Base-by-base conservation (phyloP, 164 flowering plant genomes). In the Annona squamosa region DNA sequence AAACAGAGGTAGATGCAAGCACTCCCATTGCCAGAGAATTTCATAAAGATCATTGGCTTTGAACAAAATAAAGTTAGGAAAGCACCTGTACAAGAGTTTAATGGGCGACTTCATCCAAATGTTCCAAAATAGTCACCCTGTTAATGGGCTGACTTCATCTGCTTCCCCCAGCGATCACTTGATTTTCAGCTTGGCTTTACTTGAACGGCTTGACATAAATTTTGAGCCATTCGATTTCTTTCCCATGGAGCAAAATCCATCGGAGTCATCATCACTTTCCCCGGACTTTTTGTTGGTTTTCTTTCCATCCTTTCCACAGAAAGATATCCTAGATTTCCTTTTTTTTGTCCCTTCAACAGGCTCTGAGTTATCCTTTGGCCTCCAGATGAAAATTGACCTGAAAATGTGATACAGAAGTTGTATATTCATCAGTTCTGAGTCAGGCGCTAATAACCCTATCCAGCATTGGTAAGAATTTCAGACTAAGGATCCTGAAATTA, bases 371-470 rank as follows among this genome's bases (percentile, higher is more conserved):
- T 84, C 89, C 78, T 83, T 85, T 37, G 94, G 94, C 82, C 80
- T 87, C 97, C 97, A 94, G 65, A 94, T 89, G 83, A 87, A 94
- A 48, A 94, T 81, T 42, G 97, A 92, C 82, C 97, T 92, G 83
- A 52, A 77, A 71, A 46, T 37, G 46, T 63, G 7, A 72, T n/a
- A 62, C 56, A 63, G 63, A 72, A 47, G 48, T 5, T 26, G 37
- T 1, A 26, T 26, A 26, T 26, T 26, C 37, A 26, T 26, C 37
- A 26, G 37, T 26, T 26, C 37, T 26, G 37, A 26, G 37, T 26
- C 37, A 26, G 37, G 37, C 37, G 37, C 37, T 26, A 26, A 26
- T 26, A 26, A 26, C 1, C 37, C 37, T 26, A 26, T 26, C 37
- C 37, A 26, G 37, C 37, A 26, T 26, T 0, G 37, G 37, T 26